These are phyloP conservation scores for Backusella morwellensis DNA, from an alignment of 192 early-diverging fungal genomes.

Conservation along the genomic window DNA sequence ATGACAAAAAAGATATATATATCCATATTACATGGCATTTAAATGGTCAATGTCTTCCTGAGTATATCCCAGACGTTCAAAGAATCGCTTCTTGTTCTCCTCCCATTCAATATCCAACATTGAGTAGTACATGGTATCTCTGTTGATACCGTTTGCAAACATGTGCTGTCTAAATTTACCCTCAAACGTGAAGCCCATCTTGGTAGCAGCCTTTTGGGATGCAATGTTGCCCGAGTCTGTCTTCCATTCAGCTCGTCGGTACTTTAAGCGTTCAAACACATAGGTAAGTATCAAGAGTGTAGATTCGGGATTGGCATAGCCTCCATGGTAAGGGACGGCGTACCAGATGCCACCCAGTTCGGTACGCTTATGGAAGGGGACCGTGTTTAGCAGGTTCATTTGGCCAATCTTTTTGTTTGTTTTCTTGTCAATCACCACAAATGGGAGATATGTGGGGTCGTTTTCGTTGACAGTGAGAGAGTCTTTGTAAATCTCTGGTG, in stretches of 20 bases:
- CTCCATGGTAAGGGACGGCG: not conserved
- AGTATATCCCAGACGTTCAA: not conserved
- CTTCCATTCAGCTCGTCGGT: slow-evolving; percentile 32
- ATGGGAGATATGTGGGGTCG: not conserved
- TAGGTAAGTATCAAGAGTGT: not conserved
- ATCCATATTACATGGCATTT: not conserved
- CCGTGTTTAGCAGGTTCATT: not conserved
- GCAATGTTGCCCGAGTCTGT: slow-evolving; percentile 38
- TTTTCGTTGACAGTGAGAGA: not conserved
- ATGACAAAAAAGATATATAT: not conserved
- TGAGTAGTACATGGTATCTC: not conserved
- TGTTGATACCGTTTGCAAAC: not conserved
- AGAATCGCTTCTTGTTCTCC: not conserved
- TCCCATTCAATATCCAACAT: slow-evolving; percentile 5
- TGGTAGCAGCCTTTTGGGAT: slow-evolving; percentile 39
- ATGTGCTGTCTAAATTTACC: slow-evolving; percentile 35
- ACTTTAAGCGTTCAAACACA: not conserved
- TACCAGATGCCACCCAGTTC: not conserved
- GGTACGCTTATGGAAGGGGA: not conserved
- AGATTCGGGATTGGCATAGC: not conserved
- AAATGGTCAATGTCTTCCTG: not conserved
- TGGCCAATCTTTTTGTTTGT: not conserved
- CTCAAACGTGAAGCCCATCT: slow-evolving; percentile 35
- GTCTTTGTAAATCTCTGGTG: not conserved
- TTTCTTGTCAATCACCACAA: not conserved